Evolutionary conservation across 768 basidiomycete genomes (phyloP), one percentile per base, ranked within the genome.

Genomic region (Exidia glandulosa): DNA sequence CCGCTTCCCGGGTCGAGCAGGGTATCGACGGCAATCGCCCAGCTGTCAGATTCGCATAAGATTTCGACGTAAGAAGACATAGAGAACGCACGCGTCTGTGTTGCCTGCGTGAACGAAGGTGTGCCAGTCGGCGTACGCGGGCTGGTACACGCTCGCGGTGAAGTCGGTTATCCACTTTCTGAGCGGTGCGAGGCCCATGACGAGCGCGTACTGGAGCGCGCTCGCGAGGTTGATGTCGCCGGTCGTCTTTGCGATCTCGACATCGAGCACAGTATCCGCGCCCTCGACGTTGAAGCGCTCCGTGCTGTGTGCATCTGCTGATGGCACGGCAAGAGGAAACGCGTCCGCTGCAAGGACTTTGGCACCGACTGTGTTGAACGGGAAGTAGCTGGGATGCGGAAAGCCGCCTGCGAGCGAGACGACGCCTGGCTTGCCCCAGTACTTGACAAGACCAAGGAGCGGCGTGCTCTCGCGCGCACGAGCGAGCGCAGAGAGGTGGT

Each of bases 371-470:
- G 77, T 73, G 27, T 84, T 76, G 67, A 87, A 87, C 0, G 87
- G 87, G 68, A 88, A 91, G 68, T 84, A 85, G 0, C 76, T 77
- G 7, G 87, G 82, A 61, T 75, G 77, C 0, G 90, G 88, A 27
- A 87, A 66, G 12, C 88, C 88, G 65, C 88, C 88, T 19, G 86
- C 86, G 62, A 91, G 73, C 52, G 69, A 72, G 56, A 88, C 79
- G 9, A 84, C 61, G 13, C 81, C 82, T n/a, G 81, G 79, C 41
- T 73, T 73, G 2, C 72, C 73, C 61, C 76, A 73, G 69, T 86
- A 87, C 69, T 81, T 82, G 65, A 81, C 78, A 29, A 89, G 69
- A 36, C 77, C 79, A 69, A 90, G 91, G 59, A 91, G 73, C 0
- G 87, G 84, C 36, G 82, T 85, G 2, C 71, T 61, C 30, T 64